Percentiles rank a stretch among this genome's conserved stretches.
phyloP scores from a whole-genome alignment of 2,329 filamentous ascomycete species.

The Thielaviopsis populi region DNA sequence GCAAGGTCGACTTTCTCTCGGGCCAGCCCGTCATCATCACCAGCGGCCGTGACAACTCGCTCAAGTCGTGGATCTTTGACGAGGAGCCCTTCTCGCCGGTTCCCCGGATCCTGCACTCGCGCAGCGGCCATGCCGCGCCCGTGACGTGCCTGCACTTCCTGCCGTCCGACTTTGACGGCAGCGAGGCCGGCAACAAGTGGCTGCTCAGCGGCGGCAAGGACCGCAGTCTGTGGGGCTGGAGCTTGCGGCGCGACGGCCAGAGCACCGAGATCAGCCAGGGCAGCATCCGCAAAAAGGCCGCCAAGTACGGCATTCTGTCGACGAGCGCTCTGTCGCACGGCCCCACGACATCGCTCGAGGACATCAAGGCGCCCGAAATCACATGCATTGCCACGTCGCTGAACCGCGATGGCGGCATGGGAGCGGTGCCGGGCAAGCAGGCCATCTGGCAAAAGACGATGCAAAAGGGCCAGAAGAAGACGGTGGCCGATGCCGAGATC shows the following conservation, averaged over 20 bases:
- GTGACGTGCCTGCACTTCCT: constrained; percentile 73
- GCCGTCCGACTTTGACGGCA: constrained; percentile 75
- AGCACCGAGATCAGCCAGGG: constrained; percentile 89
- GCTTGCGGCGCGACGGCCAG: constrained; percentile 83
- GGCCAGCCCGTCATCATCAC: constrained; percentile 85
- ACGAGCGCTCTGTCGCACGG: constrained; percentile 41
- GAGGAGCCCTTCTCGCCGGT: constrained; percentile 77
- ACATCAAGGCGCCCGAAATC: constrained; percentile 79
- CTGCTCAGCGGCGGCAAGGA: constrained; percentile 79
- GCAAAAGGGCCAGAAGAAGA: constrained; percentile 42
- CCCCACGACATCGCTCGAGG: constrained; percentile 50
- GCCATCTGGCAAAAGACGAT: constrained; percentile 53
- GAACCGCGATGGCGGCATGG: constrained; percentile 90
- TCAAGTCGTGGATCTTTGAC: constrained; percentile 96
- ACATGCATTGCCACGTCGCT: constrained; percentile 82
- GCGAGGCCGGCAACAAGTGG: constrained; percentile 85
- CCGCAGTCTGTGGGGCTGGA: constrained; percentile 91
- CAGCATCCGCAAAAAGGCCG: constrained; percentile 71
- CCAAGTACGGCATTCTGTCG: constrained; percentile 63
- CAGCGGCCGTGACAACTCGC: constrained; percentile 79
- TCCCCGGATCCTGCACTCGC: constrained; percentile 68
- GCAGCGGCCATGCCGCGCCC: constrained; percentile 78
- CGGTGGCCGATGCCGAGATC: constrained; percentile 50
- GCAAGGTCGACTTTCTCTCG: constrained; percentile 72
- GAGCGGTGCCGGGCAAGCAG: constrained; percentile 61